Percentiles rank a stretch among this genome's conserved stretches.
These are phyloP conservation scores for Jamesozyma piceae DNA, from an alignment of 805 yeast genomes.

Conservation along the genomic window DNA sequence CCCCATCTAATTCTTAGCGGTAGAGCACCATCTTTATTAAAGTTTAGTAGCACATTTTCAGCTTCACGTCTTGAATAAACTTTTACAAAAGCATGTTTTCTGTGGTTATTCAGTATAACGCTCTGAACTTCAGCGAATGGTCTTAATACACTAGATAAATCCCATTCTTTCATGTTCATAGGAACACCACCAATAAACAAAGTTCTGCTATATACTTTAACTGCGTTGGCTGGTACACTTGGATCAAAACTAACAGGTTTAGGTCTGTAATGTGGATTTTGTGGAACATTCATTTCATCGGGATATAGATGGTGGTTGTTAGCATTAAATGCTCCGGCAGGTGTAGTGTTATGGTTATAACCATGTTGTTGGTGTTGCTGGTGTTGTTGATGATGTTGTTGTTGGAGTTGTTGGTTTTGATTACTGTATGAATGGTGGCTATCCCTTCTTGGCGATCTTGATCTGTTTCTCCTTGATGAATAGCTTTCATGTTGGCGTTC, in stretches of 20 bases:
- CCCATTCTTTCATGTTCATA: slow-evolving; percentile 64
- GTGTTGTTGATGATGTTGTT: neutral
- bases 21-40: slow-evolving; percentile 56
- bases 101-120: slow-evolving; percentile 73
- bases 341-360: neutral
- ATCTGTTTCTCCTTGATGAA: slow-evolving; percentile 39
- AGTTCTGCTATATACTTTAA: slow-evolving; percentile 82
- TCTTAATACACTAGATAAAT: slow-evolving; percentile 58
- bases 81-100: slow-evolving; percentile 94
- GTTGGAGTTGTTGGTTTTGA: slow-evolving; percentile 1
- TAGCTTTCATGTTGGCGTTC: slow-evolving; percentile 19
- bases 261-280: slow-evolving; percentile 70
- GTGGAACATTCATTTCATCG: slow-evolving; percentile 57
- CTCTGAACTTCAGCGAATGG: slow-evolving; percentile 91
- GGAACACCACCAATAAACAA: slow-evolving; percentile 93
- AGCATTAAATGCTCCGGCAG: slow-evolving; percentile 8
- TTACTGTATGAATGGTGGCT: neutral
- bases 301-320: slow-evolving; percentile 30
- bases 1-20: slow-evolving; percentile 92
- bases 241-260: slow-evolving; percentile 63
- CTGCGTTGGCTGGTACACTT: slow-evolving; percentile 62
- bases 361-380: neutral
- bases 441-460: slow-evolving; percentile 38
- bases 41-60: slow-evolving; percentile 63
- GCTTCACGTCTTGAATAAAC: slow-evolving; percentile 90